Percentiles rank a stretch among this genome's conserved stretches.
Evolutionary conservation across 108 stramenopile species (phyloP).

Genomic region (Skeletonema marinoi): DNA sequence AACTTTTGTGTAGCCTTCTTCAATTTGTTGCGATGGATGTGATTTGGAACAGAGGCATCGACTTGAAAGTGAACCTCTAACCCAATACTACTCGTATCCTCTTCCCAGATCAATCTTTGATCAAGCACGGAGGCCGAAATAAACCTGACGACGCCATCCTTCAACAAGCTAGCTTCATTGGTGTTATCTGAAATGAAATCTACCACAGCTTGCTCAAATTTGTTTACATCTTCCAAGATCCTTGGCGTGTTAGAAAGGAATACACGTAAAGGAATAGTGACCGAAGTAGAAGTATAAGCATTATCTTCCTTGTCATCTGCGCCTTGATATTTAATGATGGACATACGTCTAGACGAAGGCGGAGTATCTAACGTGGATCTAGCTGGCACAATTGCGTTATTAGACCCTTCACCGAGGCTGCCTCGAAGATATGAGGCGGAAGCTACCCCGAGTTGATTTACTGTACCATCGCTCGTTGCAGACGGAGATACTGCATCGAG

Average conservation of each 20-base stretch:
- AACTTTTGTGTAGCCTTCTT: background rate
- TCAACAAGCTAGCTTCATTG: background rate
- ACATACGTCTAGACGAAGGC: background rate
- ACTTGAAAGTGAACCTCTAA: slow-evolving; percentile 5
- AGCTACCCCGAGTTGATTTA: background rate
- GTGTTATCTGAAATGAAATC: background rate
- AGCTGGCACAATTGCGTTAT: background rate
- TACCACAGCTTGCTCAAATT: background rate
- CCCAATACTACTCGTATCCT: background rate
- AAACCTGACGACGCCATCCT: background rate
- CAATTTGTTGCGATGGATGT: background rate
- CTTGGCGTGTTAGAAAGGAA: background rate
- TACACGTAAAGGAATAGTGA: background rate
- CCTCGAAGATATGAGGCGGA: background rate
- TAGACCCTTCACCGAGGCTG: background rate
- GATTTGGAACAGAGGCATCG: background rate
- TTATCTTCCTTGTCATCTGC: background rate
- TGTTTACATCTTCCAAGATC: background rate
- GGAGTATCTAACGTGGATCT: background rate
- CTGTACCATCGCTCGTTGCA: background rate
- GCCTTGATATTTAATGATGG: background rate
- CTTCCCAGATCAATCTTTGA: background rate
- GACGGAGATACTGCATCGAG: background rate
- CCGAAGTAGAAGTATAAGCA: background rate
- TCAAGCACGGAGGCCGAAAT: background rate